Conservation (phyloP, 148 eudicot genomes). For the Limonium bicolor region DNA sequence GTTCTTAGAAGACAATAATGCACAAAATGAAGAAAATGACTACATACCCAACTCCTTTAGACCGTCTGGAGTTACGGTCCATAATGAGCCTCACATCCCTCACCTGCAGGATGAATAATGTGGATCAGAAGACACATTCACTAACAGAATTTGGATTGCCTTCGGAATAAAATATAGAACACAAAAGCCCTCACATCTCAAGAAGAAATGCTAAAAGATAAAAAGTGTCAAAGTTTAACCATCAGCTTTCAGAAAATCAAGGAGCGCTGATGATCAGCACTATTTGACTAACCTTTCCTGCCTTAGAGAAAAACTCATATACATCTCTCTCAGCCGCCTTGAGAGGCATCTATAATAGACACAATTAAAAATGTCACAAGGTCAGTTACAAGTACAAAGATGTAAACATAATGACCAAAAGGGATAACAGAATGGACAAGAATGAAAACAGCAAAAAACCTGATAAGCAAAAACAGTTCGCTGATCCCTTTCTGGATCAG, state of each 20-base stretch:
- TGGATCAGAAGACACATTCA: too few relatives aligned
- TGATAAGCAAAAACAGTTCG: conserved; percentile 98
- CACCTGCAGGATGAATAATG: conserved; percentile 33
- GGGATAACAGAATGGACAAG: too few relatives aligned
- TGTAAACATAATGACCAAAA: neutral
- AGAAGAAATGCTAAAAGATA: too few relatives aligned
- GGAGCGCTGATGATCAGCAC: too few relatives aligned
- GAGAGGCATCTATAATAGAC: conserved; percentile 66
- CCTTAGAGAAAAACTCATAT: conserved; percentile 84
- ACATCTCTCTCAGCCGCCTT: conserved; percentile 87
- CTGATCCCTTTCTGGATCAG: conserved; percentile 98
- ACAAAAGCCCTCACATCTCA: too few relatives aligned
- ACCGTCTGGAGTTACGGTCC: conserved; percentile 91
- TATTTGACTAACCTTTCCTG: conserved; percentile 96
- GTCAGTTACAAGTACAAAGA: too few relatives aligned
- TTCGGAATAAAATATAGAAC: too few relatives aligned
- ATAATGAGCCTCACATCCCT: conserved; percentile 91
- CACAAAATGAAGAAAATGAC: conserved; percentile 1
- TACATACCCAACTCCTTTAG: conserved; percentile 98
- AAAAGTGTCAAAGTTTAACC: too few relatives aligned
- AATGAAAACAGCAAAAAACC: conserved; percentile 24
- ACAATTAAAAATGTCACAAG: too few relatives aligned
- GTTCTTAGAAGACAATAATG: too few relatives aligned
- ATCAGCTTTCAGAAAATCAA: too few relatives aligned
- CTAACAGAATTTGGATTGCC: too few relatives aligned